phyloP scores from a whole-genome alignment of 345 rosid genomes.

The Excoecaria agallocha region DNA sequence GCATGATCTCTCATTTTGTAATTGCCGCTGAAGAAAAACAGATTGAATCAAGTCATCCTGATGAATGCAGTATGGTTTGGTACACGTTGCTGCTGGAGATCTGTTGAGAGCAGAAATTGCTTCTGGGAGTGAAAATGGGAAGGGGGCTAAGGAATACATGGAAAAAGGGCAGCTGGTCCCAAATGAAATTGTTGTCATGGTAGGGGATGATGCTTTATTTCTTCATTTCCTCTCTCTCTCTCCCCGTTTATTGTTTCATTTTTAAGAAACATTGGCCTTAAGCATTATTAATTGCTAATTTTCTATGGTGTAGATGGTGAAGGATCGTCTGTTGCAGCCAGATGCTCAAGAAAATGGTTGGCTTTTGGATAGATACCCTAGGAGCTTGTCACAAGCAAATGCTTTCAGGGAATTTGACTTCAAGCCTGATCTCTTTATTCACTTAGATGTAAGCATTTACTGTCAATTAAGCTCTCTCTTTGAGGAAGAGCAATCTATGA shows the following conservation, averaged over 20 bases:
- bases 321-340: conserved; percentile 63
- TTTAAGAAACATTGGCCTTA: not conserved
- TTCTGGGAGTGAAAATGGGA: conserved; percentile 82
- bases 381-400: conserved; percentile 84
- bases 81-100: conserved; percentile 92
- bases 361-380: conserved; percentile 97
- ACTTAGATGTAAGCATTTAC: conserved; percentile 58
- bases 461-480: not conserved
- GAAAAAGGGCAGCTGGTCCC: conserved; percentile 84
- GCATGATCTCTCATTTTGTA: conserved; percentile 15
- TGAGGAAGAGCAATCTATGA: not conserved
- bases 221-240: not conserved
- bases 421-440: conserved; percentile 78
- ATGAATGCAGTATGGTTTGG: conserved; percentile 82
- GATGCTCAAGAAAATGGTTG: conserved; percentile 82
- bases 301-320: conserved; percentile 63
- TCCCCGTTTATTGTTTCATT: not conserved
- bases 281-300: conserved; percentile 17
- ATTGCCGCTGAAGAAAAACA: conserved; percentile 19
- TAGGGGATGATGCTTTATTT: conserved; percentile 16
- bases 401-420: conserved; percentile 67
- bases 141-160: conserved; percentile 76
- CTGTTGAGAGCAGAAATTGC: conserved; percentile 73
- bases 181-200: conserved; percentile 71
- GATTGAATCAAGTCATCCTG: conserved; percentile 36